Percentiles rank a stretch among this genome's conserved stretches.
Conservation (phyloP, 1,284 basidiomycete species). For the Cerioporus squamosus region DNA sequence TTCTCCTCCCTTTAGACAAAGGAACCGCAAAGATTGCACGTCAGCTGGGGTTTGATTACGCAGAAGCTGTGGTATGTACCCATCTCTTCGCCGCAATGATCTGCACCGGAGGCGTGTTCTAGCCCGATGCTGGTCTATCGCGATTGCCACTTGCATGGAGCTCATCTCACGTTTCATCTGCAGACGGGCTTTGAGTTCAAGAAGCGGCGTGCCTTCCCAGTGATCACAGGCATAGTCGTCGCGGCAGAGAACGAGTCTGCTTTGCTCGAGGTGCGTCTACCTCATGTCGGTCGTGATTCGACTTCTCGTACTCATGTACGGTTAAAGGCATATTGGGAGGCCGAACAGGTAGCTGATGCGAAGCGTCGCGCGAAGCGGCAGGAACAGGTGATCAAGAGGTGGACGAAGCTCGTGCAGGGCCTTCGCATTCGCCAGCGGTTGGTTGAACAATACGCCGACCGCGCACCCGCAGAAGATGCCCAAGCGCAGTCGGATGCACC, state of each 20-base stretch:
- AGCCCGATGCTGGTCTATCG: not conserved
- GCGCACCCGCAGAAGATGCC: constrained; percentile 20
- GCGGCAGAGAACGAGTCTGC: constrained; percentile 79
- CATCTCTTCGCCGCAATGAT: not conserved
- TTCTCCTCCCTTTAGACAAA: constrained; percentile 62
- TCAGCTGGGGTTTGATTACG: constrained; percentile 86
- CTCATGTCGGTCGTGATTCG: not conserved
- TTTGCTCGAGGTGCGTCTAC: constrained; percentile 71
- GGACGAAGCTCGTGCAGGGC: constrained; percentile 89
- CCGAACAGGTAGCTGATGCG: constrained; percentile 78
- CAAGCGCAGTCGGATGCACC: constrained; percentile 2
- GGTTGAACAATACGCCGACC: constrained; percentile 76
- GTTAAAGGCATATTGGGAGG: constrained; percentile 81
- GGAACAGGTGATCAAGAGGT: constrained; percentile 86
- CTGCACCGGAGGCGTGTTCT: not conserved
- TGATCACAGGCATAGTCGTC: constrained; percentile 87
- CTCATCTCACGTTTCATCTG: constrained; percentile 10
- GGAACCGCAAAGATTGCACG: constrained; percentile 89
- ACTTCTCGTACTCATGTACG: not conserved
- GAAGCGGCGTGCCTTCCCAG: constrained; percentile 85
- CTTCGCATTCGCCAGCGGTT: constrained; percentile 85
- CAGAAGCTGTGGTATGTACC: constrained; percentile 87
- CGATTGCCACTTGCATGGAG: not conserved
- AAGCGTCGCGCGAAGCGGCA: constrained; percentile 78
- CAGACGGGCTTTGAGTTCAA: constrained; percentile 96